Base-by-base conservation (phyloP, 2,329 filamentous ascomycete species). In the Microdochium nivale region DNA sequence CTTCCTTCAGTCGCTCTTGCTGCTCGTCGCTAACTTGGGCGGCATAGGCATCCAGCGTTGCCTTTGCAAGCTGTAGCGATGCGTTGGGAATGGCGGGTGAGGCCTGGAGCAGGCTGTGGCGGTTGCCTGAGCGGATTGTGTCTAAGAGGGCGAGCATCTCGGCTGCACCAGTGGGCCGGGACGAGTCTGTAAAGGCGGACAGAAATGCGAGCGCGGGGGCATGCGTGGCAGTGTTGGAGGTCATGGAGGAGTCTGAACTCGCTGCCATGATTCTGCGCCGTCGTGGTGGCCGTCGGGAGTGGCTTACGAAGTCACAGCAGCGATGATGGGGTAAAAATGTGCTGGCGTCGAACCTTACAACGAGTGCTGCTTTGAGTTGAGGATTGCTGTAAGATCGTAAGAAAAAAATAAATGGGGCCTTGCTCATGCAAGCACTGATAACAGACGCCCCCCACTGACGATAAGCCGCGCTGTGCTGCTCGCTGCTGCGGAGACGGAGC, bases 61-160 rank as follows among this genome's bases (percentile, higher is more conserved):
- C 75, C 70, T 95, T 96, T n/a, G 88, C 84, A 49, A 90, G 80
- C 52, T 82, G 78, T 23, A 94, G 73, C 19, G 88, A 84, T 2
- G 86, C 82, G 30, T 79, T 77, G 47, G 89, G 81, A 30, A 95
- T 75, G 23, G 80, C 70, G 8, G 78, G 62, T 2, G 81, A 75
- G 3, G 92, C 90, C 56, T 86, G 84, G n/a, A 96, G 75, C 64
- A 96, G 95, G 25, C 70, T 67, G 63, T 91, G 84, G 13, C 88
- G 86, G 54, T 81, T 80, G 53, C 75, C 71, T 16, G 82, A 68
- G 56, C 69, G 70, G 48, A 88, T 74, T 56, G 72, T 76, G 53
- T 82, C 74, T 54, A 85, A 70, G 53, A 87, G 73, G 25, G 74
- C 72, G 19, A 70, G 58, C 58, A 74, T 68, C 50, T 75, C 66